Conservation (phyloP, 129 eudicot genomes). For the Sambucus nigra region DNA sequence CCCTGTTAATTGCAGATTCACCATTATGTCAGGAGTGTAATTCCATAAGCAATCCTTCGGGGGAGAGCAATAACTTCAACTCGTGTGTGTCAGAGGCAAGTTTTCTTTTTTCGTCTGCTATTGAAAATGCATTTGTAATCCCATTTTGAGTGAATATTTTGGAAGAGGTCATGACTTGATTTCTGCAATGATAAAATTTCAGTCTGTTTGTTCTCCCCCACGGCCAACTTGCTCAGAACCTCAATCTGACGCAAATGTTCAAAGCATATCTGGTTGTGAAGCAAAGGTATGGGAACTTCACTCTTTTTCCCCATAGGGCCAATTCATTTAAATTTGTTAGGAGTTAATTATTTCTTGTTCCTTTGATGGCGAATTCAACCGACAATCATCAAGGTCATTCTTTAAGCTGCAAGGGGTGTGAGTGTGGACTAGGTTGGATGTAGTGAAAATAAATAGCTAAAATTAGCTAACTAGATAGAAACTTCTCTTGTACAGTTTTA, state of each 20-base stretch:
- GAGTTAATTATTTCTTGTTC: neutral
- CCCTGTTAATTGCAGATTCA: slow-evolving; percentile 28
- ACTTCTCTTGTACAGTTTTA: too few relatives aligned
- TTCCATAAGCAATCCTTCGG: slow-evolving; percentile 8
- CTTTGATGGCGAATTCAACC: too few relatives aligned
- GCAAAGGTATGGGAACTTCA: slow-evolving; percentile 28
- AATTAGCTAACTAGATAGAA: too few relatives aligned
- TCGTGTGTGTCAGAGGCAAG: slow-evolving; percentile 41
- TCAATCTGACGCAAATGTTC: slow-evolving; percentile 22
- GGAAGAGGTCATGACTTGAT: neutral
- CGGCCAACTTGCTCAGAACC: slow-evolving; percentile 23
- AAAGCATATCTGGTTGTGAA: slow-evolving; percentile 11
- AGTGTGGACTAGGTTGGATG: too few relatives aligned
- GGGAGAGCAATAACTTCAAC: slow-evolving; percentile 17
- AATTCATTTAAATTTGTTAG: neutral
- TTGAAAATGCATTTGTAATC: neutral
- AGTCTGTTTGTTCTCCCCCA: slow-evolving; percentile 30
- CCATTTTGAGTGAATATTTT: neutral
- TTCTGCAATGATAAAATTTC: slow-evolving; percentile 8
- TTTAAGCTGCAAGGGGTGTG: too few relatives aligned
- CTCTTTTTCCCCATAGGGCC: neutral
- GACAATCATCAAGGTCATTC: too few relatives aligned
- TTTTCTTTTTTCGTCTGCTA: slow-evolving; percentile 5
- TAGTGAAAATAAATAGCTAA: too few relatives aligned
- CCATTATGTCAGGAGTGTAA: slow-evolving; percentile 17